Conservation (phyloP, 2,329 filamentous ascomycete species). For the Verticillium zaregamsianum region DNA sequence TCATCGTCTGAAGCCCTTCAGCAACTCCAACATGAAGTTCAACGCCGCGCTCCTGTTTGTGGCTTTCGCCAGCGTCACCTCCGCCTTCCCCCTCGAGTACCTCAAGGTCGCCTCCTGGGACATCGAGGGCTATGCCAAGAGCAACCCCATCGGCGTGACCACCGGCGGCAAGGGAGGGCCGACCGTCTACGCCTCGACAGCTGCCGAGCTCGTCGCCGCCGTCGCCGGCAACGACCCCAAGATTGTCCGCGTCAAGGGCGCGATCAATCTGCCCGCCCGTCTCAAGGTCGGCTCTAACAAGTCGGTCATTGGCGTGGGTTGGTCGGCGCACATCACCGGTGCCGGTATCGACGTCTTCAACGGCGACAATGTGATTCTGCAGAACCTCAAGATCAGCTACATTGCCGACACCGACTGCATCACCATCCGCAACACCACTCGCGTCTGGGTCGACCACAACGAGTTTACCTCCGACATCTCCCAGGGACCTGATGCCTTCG, state of each 20-base stretch:
- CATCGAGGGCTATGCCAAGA: constrained; percentile 18
- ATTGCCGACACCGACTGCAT: constrained; percentile 37
- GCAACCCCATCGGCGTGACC: constrained; percentile 31
- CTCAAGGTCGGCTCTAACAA: constrained; percentile 41
- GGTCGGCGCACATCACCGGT: constrained; percentile 28
- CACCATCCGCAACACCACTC: constrained; percentile 37
- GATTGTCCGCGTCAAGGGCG: constrained; percentile 38
- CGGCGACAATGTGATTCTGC: constrained; percentile 34
- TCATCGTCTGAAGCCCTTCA: background rate
- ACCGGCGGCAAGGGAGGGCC: constrained; percentile 40
- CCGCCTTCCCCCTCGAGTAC: constrained; percentile 13
- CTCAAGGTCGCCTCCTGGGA: constrained; percentile 19
- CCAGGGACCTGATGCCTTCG: constrained; percentile 32
- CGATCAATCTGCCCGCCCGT: constrained; percentile 33
- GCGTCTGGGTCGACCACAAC: constrained; percentile 44
- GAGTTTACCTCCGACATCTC: constrained; percentile 38
- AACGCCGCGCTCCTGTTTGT: constrained; percentile 1
- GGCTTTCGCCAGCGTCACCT: constrained; percentile 2
- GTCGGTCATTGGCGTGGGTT: constrained; percentile 32
- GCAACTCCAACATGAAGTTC: constrained; percentile 6
- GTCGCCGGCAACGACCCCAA: constrained; percentile 34
- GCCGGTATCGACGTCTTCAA: constrained; percentile 29
- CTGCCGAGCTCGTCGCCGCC: constrained; percentile 37
- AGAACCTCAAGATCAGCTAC: constrained; percentile 29
- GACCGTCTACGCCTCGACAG: constrained; percentile 39